Percentiles rank a stretch among this genome's conserved stretches.
Conservation (phyloP, 176 grass and related monocot species). For the Neostapfia colusana region DNA sequence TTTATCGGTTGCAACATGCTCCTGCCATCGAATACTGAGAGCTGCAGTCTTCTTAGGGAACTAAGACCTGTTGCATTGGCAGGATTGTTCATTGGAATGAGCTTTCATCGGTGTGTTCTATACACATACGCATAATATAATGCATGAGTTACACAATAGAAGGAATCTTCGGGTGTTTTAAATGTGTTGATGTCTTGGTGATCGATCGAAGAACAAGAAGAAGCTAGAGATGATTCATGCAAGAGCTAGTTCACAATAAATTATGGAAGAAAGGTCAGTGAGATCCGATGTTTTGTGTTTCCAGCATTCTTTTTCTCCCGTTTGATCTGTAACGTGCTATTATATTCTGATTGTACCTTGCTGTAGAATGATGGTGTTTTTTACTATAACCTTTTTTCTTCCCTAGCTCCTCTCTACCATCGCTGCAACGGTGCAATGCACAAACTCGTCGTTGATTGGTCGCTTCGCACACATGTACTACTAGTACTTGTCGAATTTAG, state of each 20-base stretch:
- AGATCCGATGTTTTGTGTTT: slow-evolving; percentile 58
- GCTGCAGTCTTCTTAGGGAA: background rate
- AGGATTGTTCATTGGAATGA: slow-evolving; percentile 29
- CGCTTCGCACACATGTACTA: background rate
- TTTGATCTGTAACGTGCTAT: slow-evolving; percentile 56
- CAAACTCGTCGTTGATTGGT: slow-evolving; percentile 21
- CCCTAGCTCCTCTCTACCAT: background rate
- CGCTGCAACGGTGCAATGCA: too few species aligned
- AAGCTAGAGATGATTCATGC: slow-evolving; percentile 27
- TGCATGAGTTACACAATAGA: slow-evolving; percentile 32
- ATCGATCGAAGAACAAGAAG: slow-evolving; percentile 1
- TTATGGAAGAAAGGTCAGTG: slow-evolving; percentile 42
- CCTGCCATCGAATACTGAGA: slow-evolving; percentile 28
- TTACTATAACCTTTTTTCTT: slow-evolving; percentile 39
- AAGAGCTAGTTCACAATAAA: slow-evolving; percentile 42
- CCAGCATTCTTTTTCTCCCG: slow-evolving; percentile 16
- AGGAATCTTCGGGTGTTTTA: background rate
- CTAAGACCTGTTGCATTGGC: slow-evolving; percentile 8
- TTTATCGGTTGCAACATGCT: slow-evolving; percentile 20
- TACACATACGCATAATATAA: slow-evolving; percentile 24
- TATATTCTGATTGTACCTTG: slow-evolving; percentile 43
- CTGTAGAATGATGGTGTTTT: slow-evolving; percentile 47
- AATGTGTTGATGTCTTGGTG: background rate
- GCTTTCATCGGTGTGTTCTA: slow-evolving; percentile 18
- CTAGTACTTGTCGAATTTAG: background rate